Base-by-base conservation (phyloP, 352 stramenopile species). In the Pythium dissimile region DNA sequence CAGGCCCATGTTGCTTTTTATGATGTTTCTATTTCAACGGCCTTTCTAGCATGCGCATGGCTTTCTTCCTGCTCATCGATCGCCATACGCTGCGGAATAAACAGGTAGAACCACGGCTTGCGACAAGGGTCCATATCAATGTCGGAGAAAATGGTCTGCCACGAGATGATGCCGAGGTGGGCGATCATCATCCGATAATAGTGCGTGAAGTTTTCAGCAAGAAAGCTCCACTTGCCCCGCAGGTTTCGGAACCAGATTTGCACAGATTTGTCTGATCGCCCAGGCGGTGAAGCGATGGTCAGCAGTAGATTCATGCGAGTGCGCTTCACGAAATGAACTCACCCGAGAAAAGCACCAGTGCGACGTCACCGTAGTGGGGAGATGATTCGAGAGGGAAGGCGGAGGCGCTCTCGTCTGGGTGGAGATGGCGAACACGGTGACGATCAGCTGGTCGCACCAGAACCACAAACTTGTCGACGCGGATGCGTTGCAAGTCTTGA, bases 141-240 rank as follows among this genome's bases (percentile, higher is more conserved):
- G 20, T 86, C 77, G 4, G 82, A 85, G 44, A 90, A 92, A 31
- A 86, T 71, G 0, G 70, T 75, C 71, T 89, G 83, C 83, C 83
- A 92, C 39, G 72, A 77, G 18, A 90, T 78, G 54, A 92, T 80
- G 4, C 83, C 80, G 20, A 92, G 56, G 37, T 92, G 83, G 31
- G 71, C 69, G 35, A 92, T 73, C 75, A 90, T 89, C 74, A 90
- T 83, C 46, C 83, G 80, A 59, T 92, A 92, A 62, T 92, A 92
- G 32, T 89, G 76, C 21, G 66, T 74, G 47, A 92, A 92, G 12
- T 59, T 78, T 34, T 79, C 56, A 1, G 83, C 78, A 15, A 92
- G 68, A 43, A 89, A 92, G 50, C 78, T 82, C 83, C 83, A 90
- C 16, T 61, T 60, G 2, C 72, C 79, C 32, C 64, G 65, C 32